Evolutionary conservation across 257 asterid genomes (phyloP).

Genomic region (Nemophila menziesii): DNA sequence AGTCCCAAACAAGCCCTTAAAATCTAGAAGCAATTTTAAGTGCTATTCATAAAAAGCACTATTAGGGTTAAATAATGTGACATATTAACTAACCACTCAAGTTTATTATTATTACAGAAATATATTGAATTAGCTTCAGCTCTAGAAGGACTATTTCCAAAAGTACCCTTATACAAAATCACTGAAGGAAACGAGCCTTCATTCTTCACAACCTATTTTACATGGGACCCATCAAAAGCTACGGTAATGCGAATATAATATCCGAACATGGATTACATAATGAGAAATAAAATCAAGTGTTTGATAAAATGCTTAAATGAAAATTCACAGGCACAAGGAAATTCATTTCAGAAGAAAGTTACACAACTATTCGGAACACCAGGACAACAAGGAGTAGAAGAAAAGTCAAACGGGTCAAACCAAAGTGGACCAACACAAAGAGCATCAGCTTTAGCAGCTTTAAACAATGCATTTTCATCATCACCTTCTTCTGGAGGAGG

Average conservation of each 20-base stretch:
- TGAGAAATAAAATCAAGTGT: no score
- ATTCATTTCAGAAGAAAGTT: constrained; percentile 90
- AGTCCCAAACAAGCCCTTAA: no score
- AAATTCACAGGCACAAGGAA: constrained; percentile 77
- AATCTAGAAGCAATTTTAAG: no score
- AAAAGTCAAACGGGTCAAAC: constrained; percentile 48
- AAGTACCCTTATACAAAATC: constrained; percentile 73
- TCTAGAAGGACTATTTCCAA: constrained; percentile 70
- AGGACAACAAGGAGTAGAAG: constrained; percentile 73
- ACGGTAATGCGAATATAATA: no score
- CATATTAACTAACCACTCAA: constrained; percentile 15
- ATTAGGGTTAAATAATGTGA: constrained; percentile 3
- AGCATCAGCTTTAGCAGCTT: constrained; percentile 96
- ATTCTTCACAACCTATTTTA: constrained; percentile 85
- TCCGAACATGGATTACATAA: no score
- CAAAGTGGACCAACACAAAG: constrained; percentile 87
- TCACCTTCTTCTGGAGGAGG: no score
- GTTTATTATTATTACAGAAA: constrained; percentile 47
- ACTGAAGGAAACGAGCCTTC: constrained; percentile 94
- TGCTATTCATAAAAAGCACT: no score
- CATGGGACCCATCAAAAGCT: constrained; percentile 96
- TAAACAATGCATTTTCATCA: constrained; percentile 81
- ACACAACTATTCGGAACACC: constrained; percentile 72
- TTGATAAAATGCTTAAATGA: no score
- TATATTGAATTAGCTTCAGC: constrained; percentile 80